Percentiles rank a stretch among this genome's conserved stretches.
phyloP scores from a whole-genome alignment of 2,329 filamentous ascomycete species.

The Mycocentrospora acerina region DNA sequence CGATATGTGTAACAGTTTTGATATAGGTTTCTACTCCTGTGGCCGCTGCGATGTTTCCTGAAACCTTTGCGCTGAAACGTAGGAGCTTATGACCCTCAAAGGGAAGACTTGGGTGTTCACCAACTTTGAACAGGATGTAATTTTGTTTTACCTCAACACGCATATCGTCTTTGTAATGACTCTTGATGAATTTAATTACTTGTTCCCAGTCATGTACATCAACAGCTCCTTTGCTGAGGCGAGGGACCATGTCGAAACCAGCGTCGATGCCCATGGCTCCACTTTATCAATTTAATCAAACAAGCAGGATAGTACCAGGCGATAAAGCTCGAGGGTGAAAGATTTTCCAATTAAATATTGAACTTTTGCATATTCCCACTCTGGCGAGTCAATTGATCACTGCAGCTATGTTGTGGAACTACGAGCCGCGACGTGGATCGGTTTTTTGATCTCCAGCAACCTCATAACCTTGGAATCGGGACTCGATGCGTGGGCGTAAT shows the following conservation, averaged over 20 bases:
- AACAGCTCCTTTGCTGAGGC: slow-evolving; percentile 20
- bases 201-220: slow-evolving; percentile 22
- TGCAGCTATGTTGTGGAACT: no score
- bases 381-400: no score
- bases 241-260: slow-evolving; percentile 32
- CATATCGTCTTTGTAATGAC: slow-evolving; percentile 18
- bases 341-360: no score
- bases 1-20: slow-evolving; percentile 15
- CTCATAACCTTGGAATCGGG: no score
- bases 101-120: slow-evolving; percentile 25
- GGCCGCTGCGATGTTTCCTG: slow-evolving; percentile 5
- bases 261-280: slow-evolving; percentile 23
- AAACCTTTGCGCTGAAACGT: slow-evolving; percentile 24
- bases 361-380: no score
- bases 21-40: slow-evolving; percentile 18
- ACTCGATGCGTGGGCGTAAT: no score
- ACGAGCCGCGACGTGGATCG: no score
- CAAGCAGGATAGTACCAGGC: no score
- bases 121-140: slow-evolving; percentile 29
- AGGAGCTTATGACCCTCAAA: slow-evolving; percentile 33
- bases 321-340: no score
- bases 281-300: no score
- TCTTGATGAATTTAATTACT: slow-evolving; percentile 24
- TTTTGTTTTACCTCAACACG: slow-evolving; percentile 25
- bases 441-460: no score